Percentiles rank a stretch among this genome's conserved stretches.
These are phyloP conservation scores for Fistulinella staudtii DNA, from an alignment of 1,284 basidiomycete species.

Conservation along the genomic window DNA sequence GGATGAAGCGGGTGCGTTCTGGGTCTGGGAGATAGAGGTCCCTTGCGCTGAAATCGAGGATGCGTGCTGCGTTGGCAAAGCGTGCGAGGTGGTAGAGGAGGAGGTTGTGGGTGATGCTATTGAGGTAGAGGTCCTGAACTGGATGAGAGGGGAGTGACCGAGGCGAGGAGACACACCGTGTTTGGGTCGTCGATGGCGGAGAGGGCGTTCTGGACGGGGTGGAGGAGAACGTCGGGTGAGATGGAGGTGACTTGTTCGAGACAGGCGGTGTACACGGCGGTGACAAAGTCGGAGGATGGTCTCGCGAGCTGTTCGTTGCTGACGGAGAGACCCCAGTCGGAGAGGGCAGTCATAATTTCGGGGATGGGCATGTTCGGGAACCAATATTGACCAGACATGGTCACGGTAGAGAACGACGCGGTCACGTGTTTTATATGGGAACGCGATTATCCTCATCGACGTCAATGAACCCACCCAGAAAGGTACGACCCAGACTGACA, in stretches of 20 bases:
- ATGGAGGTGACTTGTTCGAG: constrained; percentile 70
- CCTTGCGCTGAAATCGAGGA: constrained; percentile 71
- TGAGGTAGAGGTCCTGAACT: constrained; percentile 57
- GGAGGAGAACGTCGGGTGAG: constrained; percentile 54
- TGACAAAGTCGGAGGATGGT: constrained; percentile 69
- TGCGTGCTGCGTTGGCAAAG: constrained; percentile 69
- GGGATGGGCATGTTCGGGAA: constrained; percentile 61
- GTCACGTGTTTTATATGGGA: not conserved
- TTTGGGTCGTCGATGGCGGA: constrained; percentile 49
- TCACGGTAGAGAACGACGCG: constrained; percentile 12
- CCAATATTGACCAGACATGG: constrained; percentile 43
- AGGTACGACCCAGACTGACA: no score
- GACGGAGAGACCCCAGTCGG: constrained; percentile 62
- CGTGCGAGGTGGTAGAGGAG: constrained; percentile 67
- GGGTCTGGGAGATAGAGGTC: constrained; percentile 74
- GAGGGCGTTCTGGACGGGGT: constrained; percentile 55
- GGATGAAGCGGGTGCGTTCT: constrained; percentile 64
- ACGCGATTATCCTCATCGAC: no score
- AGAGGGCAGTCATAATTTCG: constrained; percentile 60
- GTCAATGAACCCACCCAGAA: no score
- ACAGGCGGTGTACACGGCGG: constrained; percentile 63
- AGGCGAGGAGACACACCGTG: constrained; percentile 40
- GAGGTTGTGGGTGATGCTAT: constrained; percentile 56
- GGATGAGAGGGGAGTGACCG: not conserved
- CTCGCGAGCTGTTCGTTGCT: constrained; percentile 65